Percentiles rank a stretch among this genome's conserved stretches.
These are phyloP conservation scores for Colletotrichum tanaceti DNA, from an alignment of 2,329 filamentous ascomycete species.

Conservation along the genomic window DNA sequence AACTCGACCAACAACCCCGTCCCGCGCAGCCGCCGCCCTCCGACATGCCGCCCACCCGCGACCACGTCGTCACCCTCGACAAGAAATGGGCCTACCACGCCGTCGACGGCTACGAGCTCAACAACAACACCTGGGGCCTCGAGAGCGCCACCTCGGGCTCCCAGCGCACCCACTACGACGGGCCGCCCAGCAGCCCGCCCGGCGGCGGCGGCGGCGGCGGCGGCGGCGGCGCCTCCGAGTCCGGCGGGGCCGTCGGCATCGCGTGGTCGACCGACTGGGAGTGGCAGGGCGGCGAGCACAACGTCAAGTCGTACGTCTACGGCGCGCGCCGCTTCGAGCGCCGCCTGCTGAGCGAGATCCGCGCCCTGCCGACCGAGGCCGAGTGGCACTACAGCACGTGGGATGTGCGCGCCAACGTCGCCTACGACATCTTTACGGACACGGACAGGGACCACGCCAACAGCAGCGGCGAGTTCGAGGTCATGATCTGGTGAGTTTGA, in stretches of 20 bases:
- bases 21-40: conserved; percentile 16
- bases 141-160: conserved; percentile 49
- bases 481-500: conserved; percentile 70
- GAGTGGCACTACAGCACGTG: conserved; percentile 60
- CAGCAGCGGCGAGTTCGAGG: conserved; percentile 63
- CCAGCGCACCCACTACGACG: conserved; percentile 57
- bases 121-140: conserved; percentile 60
- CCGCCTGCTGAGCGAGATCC: conserved; percentile 49
- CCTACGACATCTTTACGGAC: conserved; percentile 71
- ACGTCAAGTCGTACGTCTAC: conserved; percentile 60
- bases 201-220: too few relatives aligned
- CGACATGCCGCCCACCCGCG: conserved; percentile 41
- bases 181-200: conserved; percentile 45
- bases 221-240: too few relatives aligned
- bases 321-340: conserved; percentile 50
- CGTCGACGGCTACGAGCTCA: conserved; percentile 47
- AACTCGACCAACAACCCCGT: conserved; percentile 12
- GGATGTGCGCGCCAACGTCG: conserved; percentile 66
- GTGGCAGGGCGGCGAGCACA: conserved; percentile 52
- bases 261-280: conserved; percentile 56
- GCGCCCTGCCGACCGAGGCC: conserved; percentile 50
- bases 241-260: conserved; percentile 45
- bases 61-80: conserved; percentile 43
- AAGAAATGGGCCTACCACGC: conserved; percentile 48
- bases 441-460: conserved; percentile 49